phyloP scores from a whole-genome alignment of 2,329 filamentous ascomycete species.

The Claviceps fusiformis region DNA sequence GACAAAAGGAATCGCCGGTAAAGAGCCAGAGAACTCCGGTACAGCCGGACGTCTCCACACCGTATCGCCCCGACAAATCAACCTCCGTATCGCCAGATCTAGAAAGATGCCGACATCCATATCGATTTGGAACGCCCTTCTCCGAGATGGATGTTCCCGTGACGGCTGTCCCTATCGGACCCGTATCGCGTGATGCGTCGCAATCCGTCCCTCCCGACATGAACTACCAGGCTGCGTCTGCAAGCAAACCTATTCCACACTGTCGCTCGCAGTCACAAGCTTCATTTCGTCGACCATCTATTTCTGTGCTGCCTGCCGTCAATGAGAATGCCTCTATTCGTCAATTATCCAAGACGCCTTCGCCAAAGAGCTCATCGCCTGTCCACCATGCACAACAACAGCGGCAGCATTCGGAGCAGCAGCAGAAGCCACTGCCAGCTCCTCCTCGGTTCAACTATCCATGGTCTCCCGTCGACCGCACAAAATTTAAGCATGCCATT shows the following conservation, averaged over 20 bases:
- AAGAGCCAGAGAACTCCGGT: conserved; percentile 7
- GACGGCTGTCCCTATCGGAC: conserved; percentile 56
- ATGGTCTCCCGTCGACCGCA: conserved; percentile 37
- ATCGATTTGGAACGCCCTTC: conserved; percentile 73
- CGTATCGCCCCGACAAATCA: conserved; percentile 38
- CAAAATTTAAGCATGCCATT: conserved; percentile 31
- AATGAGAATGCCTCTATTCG: conserved; percentile 46
- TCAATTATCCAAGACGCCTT: conserved; percentile 17
- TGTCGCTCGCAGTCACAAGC: conserved; percentile 39
- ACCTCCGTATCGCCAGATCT: conserved; percentile 41
- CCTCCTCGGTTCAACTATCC: conserved; percentile 43
- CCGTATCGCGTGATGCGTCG: conserved; percentile 63
- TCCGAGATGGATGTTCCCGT: conserved; percentile 84
- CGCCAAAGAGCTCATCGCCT: conserved; percentile 23
- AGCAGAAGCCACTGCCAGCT: conserved; percentile 31
- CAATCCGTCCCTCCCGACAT: conserved; percentile 92
- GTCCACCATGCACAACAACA: conserved; percentile 15
- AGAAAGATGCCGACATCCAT: conserved; percentile 44
- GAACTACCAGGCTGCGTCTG: conserved; percentile 49
- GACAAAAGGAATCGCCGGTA: conserved; percentile 14
- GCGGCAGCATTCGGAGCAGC: conserved; percentile 11
- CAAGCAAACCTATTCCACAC: conserved; percentile 17
- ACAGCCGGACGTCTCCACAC: conserved; percentile 25
- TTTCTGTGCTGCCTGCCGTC: conserved; percentile 54
- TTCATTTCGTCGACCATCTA: conserved; percentile 51